phyloP scores from a whole-genome alignment of 768 basidiomycete genomes.

The Termitomyces sp. region DNA sequence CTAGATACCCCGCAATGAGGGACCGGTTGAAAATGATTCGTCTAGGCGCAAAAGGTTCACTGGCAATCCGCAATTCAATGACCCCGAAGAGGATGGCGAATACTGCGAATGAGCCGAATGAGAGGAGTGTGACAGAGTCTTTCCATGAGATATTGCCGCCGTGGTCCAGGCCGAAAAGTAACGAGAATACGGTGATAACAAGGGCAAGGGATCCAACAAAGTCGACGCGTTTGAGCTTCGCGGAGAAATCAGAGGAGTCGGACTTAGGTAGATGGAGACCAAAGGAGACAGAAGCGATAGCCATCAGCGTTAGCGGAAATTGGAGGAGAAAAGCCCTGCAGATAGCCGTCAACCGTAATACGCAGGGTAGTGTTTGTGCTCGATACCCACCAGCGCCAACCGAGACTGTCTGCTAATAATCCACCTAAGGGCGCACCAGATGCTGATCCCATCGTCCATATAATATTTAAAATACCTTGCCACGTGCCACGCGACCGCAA shows the following conservation, averaged over 20 bases:
- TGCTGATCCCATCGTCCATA: conserved; percentile 53
- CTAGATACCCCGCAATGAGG: conserved; percentile 50
- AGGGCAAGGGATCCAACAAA: conserved; percentile 55
- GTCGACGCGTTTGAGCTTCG: conserved; percentile 58
- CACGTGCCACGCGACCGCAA: conserved; percentile 62
- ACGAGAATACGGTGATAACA: conserved; percentile 47
- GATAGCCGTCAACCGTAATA: not conserved
- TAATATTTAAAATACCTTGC: conserved; percentile 62
- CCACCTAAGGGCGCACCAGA: conserved; percentile 63
- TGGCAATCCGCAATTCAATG: conserved; percentile 45
- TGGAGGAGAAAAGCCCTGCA: conserved; percentile 55
- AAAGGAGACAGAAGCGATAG: conserved; percentile 47
- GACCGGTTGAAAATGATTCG: conserved; percentile 45
- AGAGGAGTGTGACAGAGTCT: conserved; percentile 30
- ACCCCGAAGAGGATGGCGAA: conserved; percentile 33
- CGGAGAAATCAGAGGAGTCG: conserved; percentile 34
- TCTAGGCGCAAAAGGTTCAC: conserved; percentile 57
- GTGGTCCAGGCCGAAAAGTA: conserved; percentile 54
- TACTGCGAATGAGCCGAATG: conserved; percentile 28
- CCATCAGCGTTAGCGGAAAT: conserved; percentile 50
- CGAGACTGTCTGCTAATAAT: conserved; percentile 54
- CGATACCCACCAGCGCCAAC: conserved; percentile 56
- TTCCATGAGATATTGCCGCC: conserved; percentile 47
- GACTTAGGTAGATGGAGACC: conserved; percentile 49
- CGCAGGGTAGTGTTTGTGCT: not conserved